Evolutionary conservation across 2,329 filamentous ascomycete species (phyloP).

Genomic region (Fusarium sp.): DNA sequence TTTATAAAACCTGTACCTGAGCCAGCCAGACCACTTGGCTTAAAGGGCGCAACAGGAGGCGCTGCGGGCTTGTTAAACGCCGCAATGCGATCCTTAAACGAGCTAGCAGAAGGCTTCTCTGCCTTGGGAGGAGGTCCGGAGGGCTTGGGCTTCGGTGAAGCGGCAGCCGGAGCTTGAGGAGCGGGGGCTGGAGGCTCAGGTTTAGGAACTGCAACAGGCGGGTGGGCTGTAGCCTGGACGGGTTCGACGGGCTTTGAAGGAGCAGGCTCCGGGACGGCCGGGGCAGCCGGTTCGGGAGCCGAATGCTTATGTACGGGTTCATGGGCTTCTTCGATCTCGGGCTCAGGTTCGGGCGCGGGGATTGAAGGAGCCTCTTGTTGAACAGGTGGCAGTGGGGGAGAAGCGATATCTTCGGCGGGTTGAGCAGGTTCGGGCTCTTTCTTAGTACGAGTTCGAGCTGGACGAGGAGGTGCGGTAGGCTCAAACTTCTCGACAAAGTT

Average conservation of each 20-base stretch:
- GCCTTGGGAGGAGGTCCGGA: constrained; percentile 73
- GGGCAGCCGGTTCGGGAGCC: constrained; percentile 51
- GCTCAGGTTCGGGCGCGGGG: constrained; percentile 52
- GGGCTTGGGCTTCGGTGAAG: constrained; percentile 54
- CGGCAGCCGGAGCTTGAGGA: constrained; percentile 44
- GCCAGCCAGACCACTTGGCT: constrained; percentile 73
- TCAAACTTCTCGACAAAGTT: constrained; percentile 99
- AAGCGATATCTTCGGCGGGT: constrained; percentile 53
- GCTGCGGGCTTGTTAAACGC: constrained; percentile 94
- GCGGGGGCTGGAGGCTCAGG: constrained; percentile 49
- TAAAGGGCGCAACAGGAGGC: constrained; percentile 89
- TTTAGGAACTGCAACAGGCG: constrained; percentile 42
- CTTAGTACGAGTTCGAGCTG: constrained; percentile 78
- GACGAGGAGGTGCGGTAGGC: constrained; percentile 88
- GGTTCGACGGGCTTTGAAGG: constrained; percentile 52
- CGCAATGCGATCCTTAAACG: constrained; percentile 95
- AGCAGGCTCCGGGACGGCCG: constrained; percentile 45
- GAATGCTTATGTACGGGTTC: constrained; percentile 49
- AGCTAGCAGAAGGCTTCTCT: constrained; percentile 80
- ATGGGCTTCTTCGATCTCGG: constrained; percentile 52
- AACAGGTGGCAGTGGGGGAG: constrained; percentile 49
- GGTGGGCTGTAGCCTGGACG: constrained; percentile 45
- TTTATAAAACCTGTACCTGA: constrained; percentile 81
- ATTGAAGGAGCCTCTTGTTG: constrained; percentile 50
- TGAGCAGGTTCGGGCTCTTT: constrained; percentile 59